Evolutionary conservation across 768 basidiomycete genomes (phyloP).

Genomic region (Neoboletus subvelutipes): DNA sequence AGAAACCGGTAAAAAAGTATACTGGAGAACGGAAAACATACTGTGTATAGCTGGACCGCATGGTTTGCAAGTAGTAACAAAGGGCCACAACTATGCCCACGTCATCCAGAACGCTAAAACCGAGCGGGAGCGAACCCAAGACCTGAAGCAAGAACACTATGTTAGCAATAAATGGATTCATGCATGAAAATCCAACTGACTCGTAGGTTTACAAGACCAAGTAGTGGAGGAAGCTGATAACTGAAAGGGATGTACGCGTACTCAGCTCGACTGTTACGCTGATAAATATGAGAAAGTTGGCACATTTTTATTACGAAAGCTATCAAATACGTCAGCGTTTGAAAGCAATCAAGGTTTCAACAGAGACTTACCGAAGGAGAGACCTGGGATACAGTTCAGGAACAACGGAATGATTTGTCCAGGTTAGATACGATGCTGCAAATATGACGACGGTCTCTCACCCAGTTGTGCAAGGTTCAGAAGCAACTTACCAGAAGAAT

Average conservation of each 20-base stretch:
- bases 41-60: constrained; percentile 51
- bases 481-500: constrained; percentile 36
- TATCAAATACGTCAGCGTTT: constrained; percentile 19
- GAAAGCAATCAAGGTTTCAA: neutral
- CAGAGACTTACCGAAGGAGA: constrained; percentile 40
- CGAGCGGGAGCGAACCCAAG: constrained; percentile 48
- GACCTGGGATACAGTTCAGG: constrained; percentile 19
- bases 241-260: constrained; percentile 21
- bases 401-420: constrained; percentile 2
- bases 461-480: constrained; percentile 53
- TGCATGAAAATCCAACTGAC: constrained; percentile 30
- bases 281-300: constrained; percentile 5
- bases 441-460: constrained; percentile 20
- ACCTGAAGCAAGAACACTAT: constrained; percentile 29
- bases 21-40: constrained; percentile 22
- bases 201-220: constrained; percentile 44
- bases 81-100: constrained; percentile 50
- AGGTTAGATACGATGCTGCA: neutral
- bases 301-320: constrained; percentile 49
- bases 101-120: constrained; percentile 50
- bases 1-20: neutral
- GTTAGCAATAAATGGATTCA: neutral
- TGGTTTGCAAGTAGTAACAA: constrained; percentile 51
- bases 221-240: constrained; percentile 42
- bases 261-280: neutral